Evolutionary conservation across 2,329 filamentous ascomycete genomes (phyloP).

Genomic region (Penicillium sp.): DNA sequence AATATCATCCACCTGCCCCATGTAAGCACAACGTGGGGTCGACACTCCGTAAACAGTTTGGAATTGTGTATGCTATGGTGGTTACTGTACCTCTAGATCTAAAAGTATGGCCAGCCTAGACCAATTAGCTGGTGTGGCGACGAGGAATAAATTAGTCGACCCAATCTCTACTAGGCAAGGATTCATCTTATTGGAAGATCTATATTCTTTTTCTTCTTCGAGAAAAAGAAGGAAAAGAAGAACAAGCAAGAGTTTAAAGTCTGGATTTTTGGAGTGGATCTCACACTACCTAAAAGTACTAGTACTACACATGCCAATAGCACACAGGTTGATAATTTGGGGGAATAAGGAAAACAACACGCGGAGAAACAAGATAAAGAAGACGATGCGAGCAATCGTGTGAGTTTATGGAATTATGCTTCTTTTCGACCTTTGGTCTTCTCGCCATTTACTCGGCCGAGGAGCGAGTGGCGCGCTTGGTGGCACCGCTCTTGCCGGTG

Average conservation of each 20-base stretch:
- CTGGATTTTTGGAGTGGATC: constrained; percentile 23
- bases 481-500: constrained; percentile 74
- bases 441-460: constrained; percentile 43
- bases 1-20: not conserved
- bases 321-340: constrained; percentile 13
- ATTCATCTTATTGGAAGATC: not conserved
- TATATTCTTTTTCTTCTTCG: too few species aligned
- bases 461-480: constrained; percentile 63
- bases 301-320: constrained; percentile 27
- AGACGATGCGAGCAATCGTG: constrained; percentile 16
- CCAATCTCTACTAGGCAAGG: not conserved
- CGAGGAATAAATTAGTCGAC: not conserved
- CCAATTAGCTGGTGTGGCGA: not conserved
- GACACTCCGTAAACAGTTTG: not conserved
- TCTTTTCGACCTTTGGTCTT: constrained; percentile 15
- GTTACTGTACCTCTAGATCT: not conserved
- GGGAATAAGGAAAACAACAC: constrained; percentile 25
- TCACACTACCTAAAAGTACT: constrained; percentile 16
- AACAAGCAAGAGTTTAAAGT: constrained; percentile 10
- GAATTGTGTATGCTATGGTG: not conserved
- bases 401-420: constrained; percentile 23
- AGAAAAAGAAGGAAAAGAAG: not conserved
- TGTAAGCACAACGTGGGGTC: not conserved
- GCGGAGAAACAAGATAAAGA: not conserved
- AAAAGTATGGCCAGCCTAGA: not conserved